Base-by-base conservation (phyloP, 2,329 filamentous ascomycete species). In the Penicillium sp. region DNA sequence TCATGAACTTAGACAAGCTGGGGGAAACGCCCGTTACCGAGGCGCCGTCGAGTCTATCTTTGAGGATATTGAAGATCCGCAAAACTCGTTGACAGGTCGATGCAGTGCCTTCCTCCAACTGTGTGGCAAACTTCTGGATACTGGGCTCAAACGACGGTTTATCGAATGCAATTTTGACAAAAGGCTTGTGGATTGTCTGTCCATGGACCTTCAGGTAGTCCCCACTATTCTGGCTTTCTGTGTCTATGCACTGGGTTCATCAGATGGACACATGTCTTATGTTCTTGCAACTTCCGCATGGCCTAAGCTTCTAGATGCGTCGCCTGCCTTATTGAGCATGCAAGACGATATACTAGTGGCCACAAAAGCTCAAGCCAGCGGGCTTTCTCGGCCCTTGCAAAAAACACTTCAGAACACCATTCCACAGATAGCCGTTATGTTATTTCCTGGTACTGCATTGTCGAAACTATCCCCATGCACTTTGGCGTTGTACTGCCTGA, bases 131-230 rank as follows among this genome's bases (percentile, higher is more conserved):
- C 72, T 86, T 54, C 62, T 74, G 3, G 79, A 78, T 36, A 47
- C 67, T 22, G 65, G 67, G n/a, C 74, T 75, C 51, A 64, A 67
- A 31, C 67, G 66, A n/a, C 72, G 73, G 30, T 91, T 96, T 64
- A 81, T 88, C 19, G 87, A 91, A 58, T 87, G 90, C 61, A 84
- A 85, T 7, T 84, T 88, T 53, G 88, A 90, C 58, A 82, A 85
- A 51, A 83, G 82, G 30, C 78, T 97, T 16, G 82, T 91, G 50
- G 79, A 82, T 42, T 82, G 83, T 40, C 77, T 89, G 10, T 80
- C 78, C 0, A 77, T 78, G 46, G 84, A 88, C 65, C 73, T 78
- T 1, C 88, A 91, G 67, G 61, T 69, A 35, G 56, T 75, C 17
- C 68, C 67, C 22, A 56, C 60, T 14, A 67, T 69, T 14, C 61